Evolutionary conservation across 306 rosid species (phyloP), one percentile per base, ranked within the genome.

Genomic region (Cotoneaster glaucophyllus): DNA sequence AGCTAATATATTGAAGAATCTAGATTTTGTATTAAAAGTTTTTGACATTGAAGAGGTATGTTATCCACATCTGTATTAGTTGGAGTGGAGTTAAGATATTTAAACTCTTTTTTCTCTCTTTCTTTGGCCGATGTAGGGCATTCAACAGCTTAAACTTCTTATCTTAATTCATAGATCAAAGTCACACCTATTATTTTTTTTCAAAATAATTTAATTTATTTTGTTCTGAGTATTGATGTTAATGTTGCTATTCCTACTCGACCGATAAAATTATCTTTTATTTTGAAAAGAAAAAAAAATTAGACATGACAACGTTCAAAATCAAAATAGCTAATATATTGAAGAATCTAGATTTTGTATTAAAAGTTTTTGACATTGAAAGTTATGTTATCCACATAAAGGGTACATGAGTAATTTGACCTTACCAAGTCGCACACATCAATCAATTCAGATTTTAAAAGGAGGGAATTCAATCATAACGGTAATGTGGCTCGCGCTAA

Each of bases 401-500:
- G 54, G 68, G 52, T 28, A 67, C 11, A 14, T 21, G n/a, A 32
- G 64, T 50, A 52, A 76, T 65, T 73, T 67, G 74, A 62, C 43
- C 2, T 19, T n/a, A 34, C 25, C 37, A 25, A 37, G 50, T 69
- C 61, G 50, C 71, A 62, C 43, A 24, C 58, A 13, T 69, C 58
- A 63, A 26, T 15, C 25, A 43, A 58, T 39, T 9, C 15, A 74
- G 56, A 59, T n/a, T 32, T 64, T 50, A 54, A 25, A 11, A 19
- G 31, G 26, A 57, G 31, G 18, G 4, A n/a, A 71, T 57, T 63
- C 76, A 73, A 72, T 81, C 39, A 77, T 68, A 88, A 83, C 73
- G 82, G 79, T 71, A 77, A 75, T 70, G 81, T 86, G 88, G 81
- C 79, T 82, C 78, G 77, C 54, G 32, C 80, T 45, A 62, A 77